Percentiles rank a stretch among this genome's conserved stretches.
Evolutionary conservation across 371 early-diverging fungal species (phyloP).

Genomic region (Mucor mucedo): DNA sequence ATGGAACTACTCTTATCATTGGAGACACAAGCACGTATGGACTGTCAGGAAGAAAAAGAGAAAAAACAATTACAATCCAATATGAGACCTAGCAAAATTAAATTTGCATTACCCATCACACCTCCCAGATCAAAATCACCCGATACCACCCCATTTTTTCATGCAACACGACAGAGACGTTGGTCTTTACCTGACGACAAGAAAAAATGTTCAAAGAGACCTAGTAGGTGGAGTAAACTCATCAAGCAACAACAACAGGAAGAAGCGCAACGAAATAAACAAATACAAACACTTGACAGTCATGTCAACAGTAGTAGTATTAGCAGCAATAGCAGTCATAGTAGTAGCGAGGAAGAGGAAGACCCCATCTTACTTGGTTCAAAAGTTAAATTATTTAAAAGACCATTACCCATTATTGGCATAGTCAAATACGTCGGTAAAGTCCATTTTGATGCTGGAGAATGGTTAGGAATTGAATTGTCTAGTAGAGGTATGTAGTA

Average conservation of each 20-base stretch:
- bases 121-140: constrained; percentile 27
- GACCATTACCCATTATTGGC: constrained; percentile 43
- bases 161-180: constrained; percentile 19
- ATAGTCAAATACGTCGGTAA: constrained; percentile 45
- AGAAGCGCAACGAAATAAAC: constrained; percentile 8
- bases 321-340: not conserved
- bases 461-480: constrained; percentile 52
- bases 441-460: constrained; percentile 34
- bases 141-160: not conserved
- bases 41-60: constrained; percentile 26
- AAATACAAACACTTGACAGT: no score
- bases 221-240: constrained; percentile 14
- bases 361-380: constrained; percentile 23
- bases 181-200: constrained; percentile 30
- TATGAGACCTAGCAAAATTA: constrained; percentile 17
- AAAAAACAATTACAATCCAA: constrained; percentile 7
- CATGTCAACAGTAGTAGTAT: no score
- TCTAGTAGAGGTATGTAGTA: constrained; percentile 41
- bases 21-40: constrained; percentile 45
- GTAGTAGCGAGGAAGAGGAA: constrained; percentile 2
- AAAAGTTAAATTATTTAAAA: constrained; percentile 35
- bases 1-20: constrained; percentile 39
- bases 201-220: constrained; percentile 5
- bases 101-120: constrained; percentile 37
- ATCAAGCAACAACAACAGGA: constrained; percentile 17